Conservation (phyloP, 2,329 filamentous ascomycete species). For the Arthrobotrys sphaeroides region DNA sequence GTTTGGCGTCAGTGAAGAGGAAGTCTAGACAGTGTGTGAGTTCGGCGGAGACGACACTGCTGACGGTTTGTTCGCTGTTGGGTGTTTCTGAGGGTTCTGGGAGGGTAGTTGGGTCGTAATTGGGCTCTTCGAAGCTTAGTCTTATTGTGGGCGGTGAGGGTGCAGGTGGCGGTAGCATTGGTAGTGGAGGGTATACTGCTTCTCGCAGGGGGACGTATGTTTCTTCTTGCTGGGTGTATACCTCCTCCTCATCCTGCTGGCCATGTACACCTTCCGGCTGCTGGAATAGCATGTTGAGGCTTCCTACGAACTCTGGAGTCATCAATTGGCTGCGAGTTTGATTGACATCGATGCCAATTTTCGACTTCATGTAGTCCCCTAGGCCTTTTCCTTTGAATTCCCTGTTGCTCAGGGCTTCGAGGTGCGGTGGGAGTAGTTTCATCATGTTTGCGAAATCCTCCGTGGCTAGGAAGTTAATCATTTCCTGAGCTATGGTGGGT, state of each 20-base stretch:
- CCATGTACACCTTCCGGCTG: neutral
- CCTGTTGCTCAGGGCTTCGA: neutral
- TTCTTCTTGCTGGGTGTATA: no score
- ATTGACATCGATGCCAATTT: neutral
- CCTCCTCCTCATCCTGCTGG: neutral
- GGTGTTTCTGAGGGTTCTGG: neutral
- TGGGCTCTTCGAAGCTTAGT: neutral
- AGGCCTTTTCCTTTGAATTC: neutral
- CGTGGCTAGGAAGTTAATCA: neutral
- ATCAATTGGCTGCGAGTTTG: conserved; percentile 7
- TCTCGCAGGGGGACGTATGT: neutral
- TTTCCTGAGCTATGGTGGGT: neutral
- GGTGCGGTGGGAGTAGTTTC: neutral
- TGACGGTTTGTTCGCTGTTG: neutral
- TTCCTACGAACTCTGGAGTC: neutral
- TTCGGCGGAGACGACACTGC: neutral
- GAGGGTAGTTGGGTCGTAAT: neutral
- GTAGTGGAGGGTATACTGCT: neutral
- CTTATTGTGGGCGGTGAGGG: neutral
- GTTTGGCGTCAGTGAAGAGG: neutral
- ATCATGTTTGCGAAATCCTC: neutral
- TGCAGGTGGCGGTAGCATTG: neutral
- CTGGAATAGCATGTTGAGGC: neutral
- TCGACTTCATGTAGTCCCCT: conserved; percentile 4
- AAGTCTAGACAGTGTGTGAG: conserved; percentile 3